Conservation (phyloP, 305 asterid species). For the Ilex paraguariensis region DNA sequence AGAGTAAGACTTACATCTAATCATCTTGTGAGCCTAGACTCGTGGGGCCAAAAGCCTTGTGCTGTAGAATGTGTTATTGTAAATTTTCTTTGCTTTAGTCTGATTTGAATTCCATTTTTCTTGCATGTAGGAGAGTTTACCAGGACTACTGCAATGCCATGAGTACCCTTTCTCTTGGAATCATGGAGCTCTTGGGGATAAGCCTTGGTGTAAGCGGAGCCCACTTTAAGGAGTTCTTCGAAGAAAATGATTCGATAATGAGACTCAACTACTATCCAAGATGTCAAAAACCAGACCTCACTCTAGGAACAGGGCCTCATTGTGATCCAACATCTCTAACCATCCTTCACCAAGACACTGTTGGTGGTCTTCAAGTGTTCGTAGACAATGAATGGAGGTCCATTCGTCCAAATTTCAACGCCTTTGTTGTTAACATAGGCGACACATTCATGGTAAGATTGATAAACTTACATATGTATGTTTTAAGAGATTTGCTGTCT, state of each 20-base stretch:
- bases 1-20: too few species aligned
- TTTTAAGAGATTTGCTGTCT: too few species aligned
- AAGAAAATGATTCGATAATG: conserved; percentile 77
- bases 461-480: too few species aligned
- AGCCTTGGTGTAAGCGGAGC: conserved; percentile 51
- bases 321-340: conserved; percentile 85
- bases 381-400: conserved; percentile 70
- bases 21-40: too few species aligned
- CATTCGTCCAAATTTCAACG: conserved; percentile 41
- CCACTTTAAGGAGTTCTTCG: conserved; percentile 46
- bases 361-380: conserved; percentile 77
- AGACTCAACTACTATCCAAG: conserved; percentile 79
- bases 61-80: too few species aligned
- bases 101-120: not conserved
- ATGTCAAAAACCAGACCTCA: conserved; percentile 69
- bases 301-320: conserved; percentile 86
- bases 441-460: conserved; percentile 77
- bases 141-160: conserved; percentile 63
- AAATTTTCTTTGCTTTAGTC: not conserved
- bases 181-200: conserved; percentile 74
- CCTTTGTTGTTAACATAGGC: conserved; percentile 82
- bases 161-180: conserved; percentile 65
- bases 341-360: conserved; percentile 74
- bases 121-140: conserved; percentile 40
- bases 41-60: too few species aligned